A percentile compares a stretch with the other conserved stretches of the same genome.
phyloP scores from a whole-genome alignment of 1,284 basidiomycete genomes.

The Ganoderma multipileum region DNA sequence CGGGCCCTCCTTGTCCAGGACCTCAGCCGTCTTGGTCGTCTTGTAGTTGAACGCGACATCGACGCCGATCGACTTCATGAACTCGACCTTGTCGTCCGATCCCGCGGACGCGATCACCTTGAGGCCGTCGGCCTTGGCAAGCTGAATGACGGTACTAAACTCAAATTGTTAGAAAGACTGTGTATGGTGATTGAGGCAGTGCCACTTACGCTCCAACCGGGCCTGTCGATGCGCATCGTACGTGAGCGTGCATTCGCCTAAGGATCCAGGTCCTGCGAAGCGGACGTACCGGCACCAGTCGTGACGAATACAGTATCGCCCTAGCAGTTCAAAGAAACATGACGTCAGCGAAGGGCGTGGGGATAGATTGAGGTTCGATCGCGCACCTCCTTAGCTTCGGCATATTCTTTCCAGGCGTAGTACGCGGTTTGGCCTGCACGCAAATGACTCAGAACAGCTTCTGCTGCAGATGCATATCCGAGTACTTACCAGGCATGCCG shows the following conservation, averaged over 20 bases:
- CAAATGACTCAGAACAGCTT: neutral
- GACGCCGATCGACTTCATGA: conserved; percentile 66
- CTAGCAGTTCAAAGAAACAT: conserved; percentile 12
- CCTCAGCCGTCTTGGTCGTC: conserved; percentile 52
- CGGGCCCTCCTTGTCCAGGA: conserved; percentile 62
- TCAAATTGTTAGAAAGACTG: neutral
- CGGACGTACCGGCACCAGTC: conserved; percentile 28
- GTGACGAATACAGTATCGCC: conserved; percentile 37
- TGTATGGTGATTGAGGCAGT: neutral
- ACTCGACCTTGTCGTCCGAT: conserved; percentile 69
- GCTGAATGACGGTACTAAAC: conserved; percentile 56
- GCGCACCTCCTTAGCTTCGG: conserved; percentile 30
- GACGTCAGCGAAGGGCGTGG: neutral
- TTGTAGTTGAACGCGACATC: conserved; percentile 83
- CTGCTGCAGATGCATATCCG: neutral
- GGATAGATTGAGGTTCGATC: neutral
- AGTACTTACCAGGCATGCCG: conserved; percentile 41
- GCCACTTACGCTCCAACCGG: conserved; percentile 31
- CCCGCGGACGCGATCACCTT: conserved; percentile 81
- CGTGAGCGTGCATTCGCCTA: neutral
- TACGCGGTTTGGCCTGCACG: conserved; percentile 36
- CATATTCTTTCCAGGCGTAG: conserved; percentile 35
- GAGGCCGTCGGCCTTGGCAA: conserved; percentile 66
- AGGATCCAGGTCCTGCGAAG: neutral
- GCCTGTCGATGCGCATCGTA: conserved; percentile 5